These are phyloP conservation scores for Chytriomyces sp. DNA, from an alignment of 192 early-diverging fungal genomes.

Conservation along the genomic window DNA sequence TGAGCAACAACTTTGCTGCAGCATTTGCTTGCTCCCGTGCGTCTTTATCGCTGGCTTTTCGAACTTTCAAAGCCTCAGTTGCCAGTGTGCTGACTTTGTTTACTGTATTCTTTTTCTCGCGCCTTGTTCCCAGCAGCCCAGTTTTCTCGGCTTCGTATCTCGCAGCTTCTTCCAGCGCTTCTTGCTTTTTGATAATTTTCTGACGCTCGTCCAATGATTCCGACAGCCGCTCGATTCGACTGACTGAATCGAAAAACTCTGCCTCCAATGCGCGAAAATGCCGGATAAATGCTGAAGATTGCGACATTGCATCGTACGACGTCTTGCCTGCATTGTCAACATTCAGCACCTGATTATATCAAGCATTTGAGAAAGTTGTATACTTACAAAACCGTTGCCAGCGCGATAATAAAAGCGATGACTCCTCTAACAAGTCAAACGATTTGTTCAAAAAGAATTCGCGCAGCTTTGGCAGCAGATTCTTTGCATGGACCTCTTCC, in stretches of 20 bases:
- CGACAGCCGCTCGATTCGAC: slow-evolving; percentile 51
- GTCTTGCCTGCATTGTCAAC: slow-evolving; percentile 37
- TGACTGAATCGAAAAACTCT: slow-evolving; percentile 52
- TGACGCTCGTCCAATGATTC: slow-evolving; percentile 42
- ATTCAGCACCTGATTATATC: too few relatives aligned
- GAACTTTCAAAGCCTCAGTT: slow-evolving; percentile 22
- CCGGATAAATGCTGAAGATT: slow-evolving; percentile 43
- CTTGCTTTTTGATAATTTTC: slow-evolving; percentile 17
- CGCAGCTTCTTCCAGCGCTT: slow-evolving; percentile 29
- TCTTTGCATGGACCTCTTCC: slow-evolving; percentile 27
- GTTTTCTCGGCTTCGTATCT: slow-evolving; percentile 34
- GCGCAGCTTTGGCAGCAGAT: slow-evolving; percentile 35
- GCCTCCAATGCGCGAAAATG: slow-evolving; percentile 41
- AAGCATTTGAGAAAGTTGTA: too few relatives aligned
- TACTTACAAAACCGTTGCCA: slow-evolving; percentile 60
- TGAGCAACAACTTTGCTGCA: slow-evolving; percentile 35
- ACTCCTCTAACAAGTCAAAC: slow-evolving; percentile 42
- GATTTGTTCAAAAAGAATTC: slow-evolving; percentile 49
- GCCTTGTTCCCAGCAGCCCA: slow-evolving; percentile 29
- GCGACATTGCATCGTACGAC: slow-evolving; percentile 45
- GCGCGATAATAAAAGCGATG: slow-evolving; percentile 51
- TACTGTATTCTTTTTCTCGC: slow-evolving; percentile 16
- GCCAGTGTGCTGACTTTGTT: slow-evolving; percentile 33
- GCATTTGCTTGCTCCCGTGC: slow-evolving; percentile 32
- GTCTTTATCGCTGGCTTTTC: slow-evolving; percentile 25